Base-by-base conservation (phyloP, 1,284 basidiomycete genomes). In the Rhodofomes roseus region DNA sequence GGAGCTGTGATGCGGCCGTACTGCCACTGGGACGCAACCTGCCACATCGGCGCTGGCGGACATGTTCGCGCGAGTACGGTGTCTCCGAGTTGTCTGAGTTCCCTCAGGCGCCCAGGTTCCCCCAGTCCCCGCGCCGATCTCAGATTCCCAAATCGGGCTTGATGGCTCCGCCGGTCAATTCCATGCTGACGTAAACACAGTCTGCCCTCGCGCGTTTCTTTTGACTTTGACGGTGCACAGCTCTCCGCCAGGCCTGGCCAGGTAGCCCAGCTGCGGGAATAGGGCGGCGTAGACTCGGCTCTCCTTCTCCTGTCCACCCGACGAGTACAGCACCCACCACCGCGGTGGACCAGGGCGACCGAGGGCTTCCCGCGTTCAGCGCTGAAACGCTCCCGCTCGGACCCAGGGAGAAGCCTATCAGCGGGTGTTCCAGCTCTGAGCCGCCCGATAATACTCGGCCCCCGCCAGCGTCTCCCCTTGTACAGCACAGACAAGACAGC, bases 1-100 rank as follows among this genome's bases (percentile, higher is more conserved):
- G 27, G 25, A 34, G 29, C 39, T 27, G 43, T 60, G 59, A 60
- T 60, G 59, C 48, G 51, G 11, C 25, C 51, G 55, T 54, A 60
- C 50, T 54, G 59, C 58, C 58, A 60, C 58, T 43, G 48, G 4
- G 27, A 52, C 20, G 18, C 31, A 36, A 22, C 50, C 50, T 8
- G 29, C 50, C 46, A 20, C 41, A 44, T 12, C 41, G 46, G 46
- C 25, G 18, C 46, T 3, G 46, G 27, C 46, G 25, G 46, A 31
- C 46, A 50, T 29, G 50, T 18, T 23, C 34, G 27, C 34, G 50
- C 27, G 16, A 22, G 27, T 2, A 36, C 31, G 50, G 29, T 51
- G 14, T 51, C 50, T 51, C 27, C 34, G 29, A 9, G 8, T 2
- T 34, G 50, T 51, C 27, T 20, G 8, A 6, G 5, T 22, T 8